Base-by-base conservation (phyloP, 768 basidiomycete species). In the Mycena belliarum region DNA sequence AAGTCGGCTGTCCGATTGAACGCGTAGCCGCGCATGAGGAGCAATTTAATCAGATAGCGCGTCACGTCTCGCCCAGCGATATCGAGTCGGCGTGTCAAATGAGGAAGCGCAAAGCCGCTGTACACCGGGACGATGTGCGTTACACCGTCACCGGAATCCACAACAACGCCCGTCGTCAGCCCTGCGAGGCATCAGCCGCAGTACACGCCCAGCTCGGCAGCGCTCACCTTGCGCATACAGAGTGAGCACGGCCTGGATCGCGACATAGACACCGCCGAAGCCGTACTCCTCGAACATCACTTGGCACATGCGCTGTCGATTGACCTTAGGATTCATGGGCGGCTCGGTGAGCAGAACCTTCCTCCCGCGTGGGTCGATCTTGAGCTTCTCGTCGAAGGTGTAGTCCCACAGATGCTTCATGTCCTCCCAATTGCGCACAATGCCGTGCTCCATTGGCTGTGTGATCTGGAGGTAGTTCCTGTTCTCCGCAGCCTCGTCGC, bases 251-350 rank as follows among this genome's bases (percentile, higher is more conserved):
- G 97, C 97, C 77, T 99, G 97, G 59, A 99, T 98, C 20, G 97
- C 97, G 3, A 99, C 88, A 73, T 98, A 98, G 55, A 98, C 93
- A 0, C 93, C 92, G 18, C 87, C 86, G 67, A 98, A 98, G 3
- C 93, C 94, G 72, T 98, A 99, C 61, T 96, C 91, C 77, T 99
- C 97, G 70, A 99, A 98, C 97, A 99, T 99, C 68, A 98, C 93
- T 73, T 98, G 89, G 55, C 87, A 89, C 95, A 99, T 98, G 71
- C 83, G 79, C 73, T 95, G 88, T 67, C 97, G 75, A 74, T 99
- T 98, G 62, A 75, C 88, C 69, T 88, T 93, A 4, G 97, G 97
- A 74, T 99, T 98, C 97, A 98, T 98, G 26, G 97, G 97, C 16
- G 97, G 97, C 73, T 99, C 97, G 0, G 97, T 99, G 66, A 99